phyloP scores from a whole-genome alignment of 2,329 filamentous ascomycete species.

The Didymella segeticola region DNA sequence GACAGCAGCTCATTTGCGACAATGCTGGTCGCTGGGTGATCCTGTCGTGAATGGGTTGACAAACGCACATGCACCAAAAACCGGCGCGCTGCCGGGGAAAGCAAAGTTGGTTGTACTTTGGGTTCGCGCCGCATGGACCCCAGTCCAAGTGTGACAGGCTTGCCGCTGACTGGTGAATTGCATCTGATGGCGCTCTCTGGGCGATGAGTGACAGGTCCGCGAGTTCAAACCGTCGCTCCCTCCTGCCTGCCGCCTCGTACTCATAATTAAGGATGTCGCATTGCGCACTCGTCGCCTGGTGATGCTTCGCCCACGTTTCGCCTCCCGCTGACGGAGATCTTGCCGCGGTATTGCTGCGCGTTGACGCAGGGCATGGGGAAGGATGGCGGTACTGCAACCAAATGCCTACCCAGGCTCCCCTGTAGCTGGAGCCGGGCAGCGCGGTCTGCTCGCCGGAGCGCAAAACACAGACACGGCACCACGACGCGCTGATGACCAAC shows the following conservation, averaged over 20 bases:
- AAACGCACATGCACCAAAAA: conserved; percentile 7
- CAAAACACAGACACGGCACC: conserved; percentile 34
- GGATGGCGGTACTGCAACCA: conserved; percentile 46
- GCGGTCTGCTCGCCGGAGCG: conserved; percentile 35
- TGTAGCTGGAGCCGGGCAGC: conserved; percentile 30
- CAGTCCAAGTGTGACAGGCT: conserved; percentile 12
- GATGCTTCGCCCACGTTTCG: conserved; percentile 27
- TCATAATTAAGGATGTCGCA: conserved; percentile 38
- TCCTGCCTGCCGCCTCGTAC: conserved; percentile 21
- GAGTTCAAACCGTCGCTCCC: conserved; percentile 34
- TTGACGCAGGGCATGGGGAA: conserved; percentile 39
- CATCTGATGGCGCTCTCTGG: conserved; percentile 31
- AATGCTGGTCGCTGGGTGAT: background rate
- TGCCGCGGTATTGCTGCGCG: conserved; percentile 27
- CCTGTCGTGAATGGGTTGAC: conserved; percentile 1
- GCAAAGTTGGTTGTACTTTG: conserved; percentile 4
- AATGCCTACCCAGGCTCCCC: conserved; percentile 39
- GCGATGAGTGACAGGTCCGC: conserved; percentile 28
- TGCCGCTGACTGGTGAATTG: conserved; percentile 32
- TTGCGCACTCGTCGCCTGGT: conserved; percentile 28
- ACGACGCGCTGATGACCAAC: conserved; percentile 38
- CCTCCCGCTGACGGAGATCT: conserved; percentile 22
- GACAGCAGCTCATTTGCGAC: conserved; percentile 2
- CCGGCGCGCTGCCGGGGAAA: background rate
- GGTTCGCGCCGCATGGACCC: conserved; percentile 13